Base-by-base conservation (phyloP, 1,284 basidiomycete species). In the Afroboletus lepidellus region DNA sequence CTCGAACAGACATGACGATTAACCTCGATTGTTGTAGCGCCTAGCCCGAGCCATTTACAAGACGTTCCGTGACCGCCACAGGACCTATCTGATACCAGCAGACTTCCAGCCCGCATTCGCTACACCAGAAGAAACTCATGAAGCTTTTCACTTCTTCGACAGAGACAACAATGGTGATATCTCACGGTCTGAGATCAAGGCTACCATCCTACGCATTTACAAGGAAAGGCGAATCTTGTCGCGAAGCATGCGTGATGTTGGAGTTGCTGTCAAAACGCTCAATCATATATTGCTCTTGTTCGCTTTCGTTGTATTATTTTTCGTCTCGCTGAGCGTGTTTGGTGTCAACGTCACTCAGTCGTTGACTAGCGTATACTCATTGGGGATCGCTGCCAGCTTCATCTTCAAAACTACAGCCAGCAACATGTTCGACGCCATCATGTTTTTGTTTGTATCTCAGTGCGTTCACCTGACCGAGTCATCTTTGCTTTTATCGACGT, bases 361-460 rank as follows among this genome's bases (percentile, higher is more conserved):
- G 25, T 63, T 90, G 67, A 82, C 84, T 39, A 87, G 84, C 63
- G 72, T 87, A 56, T 90, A 88, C 64, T 76, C 85, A 9, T 63
- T 88, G 56, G 80, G 75, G 20, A 79, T 90, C 53, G 87, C 83
- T 3, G 80, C 79, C 16, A 87, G 85, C 60, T 90, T 90, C 60
- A 77, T 90, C 55, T 90, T 90, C 76, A 88, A 86, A 72, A 80
- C 76, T 58, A 70, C 87, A 9, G 84, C 86, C 20, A 82, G 80
- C 53, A 78, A 73, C 52, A 83, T 83, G 36, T 90, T 90, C 60
- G 87, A 90, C 69, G 77, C 87, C 38, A 83, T 90, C 61, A 85
- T 89, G 77, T 87, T 90, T 65, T 67, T 90, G 58, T 90, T 90
- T 65, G 86, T 90, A 38, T 85, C 86, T 7, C 88, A 90, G 84